These are phyloP conservation scores for Breviolum minutum DNA, from an alignment of 73 alveolate species.

Conservation along the genomic window DNA sequence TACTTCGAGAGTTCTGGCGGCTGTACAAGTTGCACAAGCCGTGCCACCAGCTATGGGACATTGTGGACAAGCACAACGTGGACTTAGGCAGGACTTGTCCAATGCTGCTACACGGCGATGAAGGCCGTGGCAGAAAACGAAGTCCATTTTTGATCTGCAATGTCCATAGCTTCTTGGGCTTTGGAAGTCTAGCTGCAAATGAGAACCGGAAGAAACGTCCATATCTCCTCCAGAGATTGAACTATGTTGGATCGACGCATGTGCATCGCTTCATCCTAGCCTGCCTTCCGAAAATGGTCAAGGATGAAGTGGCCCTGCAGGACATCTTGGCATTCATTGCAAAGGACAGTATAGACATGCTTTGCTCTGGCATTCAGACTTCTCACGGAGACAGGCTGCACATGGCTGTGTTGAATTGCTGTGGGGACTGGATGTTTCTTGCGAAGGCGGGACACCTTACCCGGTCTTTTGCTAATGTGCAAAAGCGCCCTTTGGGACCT, in stretches of 20 bases:
- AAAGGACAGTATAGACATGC: neutral
- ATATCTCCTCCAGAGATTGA: neutral
- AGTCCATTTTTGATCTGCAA: neutral
- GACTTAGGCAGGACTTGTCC: neutral
- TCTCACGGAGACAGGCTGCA: neutral
- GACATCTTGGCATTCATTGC: neutral
- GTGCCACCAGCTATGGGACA: neutral
- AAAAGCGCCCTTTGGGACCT: neutral
- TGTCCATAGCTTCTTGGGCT: neutral
- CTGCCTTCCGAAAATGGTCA: neutral
- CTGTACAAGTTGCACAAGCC: neutral
- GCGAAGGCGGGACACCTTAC: neutral
- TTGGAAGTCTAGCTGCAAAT: neutral
- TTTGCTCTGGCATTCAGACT: neutral
- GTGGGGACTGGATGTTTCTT: constrained; percentile 23
- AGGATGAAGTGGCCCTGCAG: neutral
- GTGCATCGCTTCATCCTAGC: neutral
- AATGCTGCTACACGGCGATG: neutral
- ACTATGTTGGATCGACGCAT: neutral
- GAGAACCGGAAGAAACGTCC: neutral
- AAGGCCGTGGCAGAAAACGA: neutral
- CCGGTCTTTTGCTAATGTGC: neutral
- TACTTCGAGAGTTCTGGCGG: neutral
- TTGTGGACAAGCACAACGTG: neutral
- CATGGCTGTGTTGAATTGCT: neutral